Base-by-base conservation (phyloP, 78 protist species). In the Dictyostelium brefeldianum region DNA sequence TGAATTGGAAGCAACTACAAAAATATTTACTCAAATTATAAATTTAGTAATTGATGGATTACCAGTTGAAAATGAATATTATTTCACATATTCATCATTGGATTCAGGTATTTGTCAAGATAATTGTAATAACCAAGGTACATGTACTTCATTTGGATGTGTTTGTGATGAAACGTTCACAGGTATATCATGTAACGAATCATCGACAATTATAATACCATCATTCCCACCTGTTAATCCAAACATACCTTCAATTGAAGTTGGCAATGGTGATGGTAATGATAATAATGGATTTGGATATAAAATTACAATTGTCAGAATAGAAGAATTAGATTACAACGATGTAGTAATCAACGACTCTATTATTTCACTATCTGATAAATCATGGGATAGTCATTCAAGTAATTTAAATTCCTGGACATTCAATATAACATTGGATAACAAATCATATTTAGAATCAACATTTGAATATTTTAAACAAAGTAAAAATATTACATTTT, bases 161-260 rank as follows among this genome's bases (percentile, higher is more conserved):
- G 79, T 71, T 43, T 71, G 79, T 43, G 9, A 71, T 11, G 12
- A 46, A 10, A 29, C 29, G 6, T 46, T n/a, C 29, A 71, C 56
- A 6, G 79, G 79, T 43, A 9, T 71, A 14, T 71, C 79, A 46
- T 71, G 79, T 71, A 71, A 71, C 43, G 79, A 71, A 71, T 43
- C 79, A 41, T 36, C 43, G 2, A 12, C 31, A 0, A 14, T n/a
- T 9, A 54, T 20, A 17, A 71, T 71, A 20, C 11, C 41, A 4
- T 54, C 79, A 71, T 22, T 62, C 8, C 70, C 70, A 62, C 75
- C 75, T 29, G 7, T 22, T 0, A n/a, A 41, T n/a, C 43, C 43
- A 36, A 54, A 71, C 43, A 46, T 71, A 6, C 79, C 79, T 43
- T 43, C 79, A 18, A 71, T 71, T 46, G 57, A 46, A 41, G n/a